Evolutionary conservation across 2,329 filamentous ascomycete species (phyloP), one percentile per base, ranked within the genome.

Genomic region (Sclerotinia sclerotiorum): DNA sequence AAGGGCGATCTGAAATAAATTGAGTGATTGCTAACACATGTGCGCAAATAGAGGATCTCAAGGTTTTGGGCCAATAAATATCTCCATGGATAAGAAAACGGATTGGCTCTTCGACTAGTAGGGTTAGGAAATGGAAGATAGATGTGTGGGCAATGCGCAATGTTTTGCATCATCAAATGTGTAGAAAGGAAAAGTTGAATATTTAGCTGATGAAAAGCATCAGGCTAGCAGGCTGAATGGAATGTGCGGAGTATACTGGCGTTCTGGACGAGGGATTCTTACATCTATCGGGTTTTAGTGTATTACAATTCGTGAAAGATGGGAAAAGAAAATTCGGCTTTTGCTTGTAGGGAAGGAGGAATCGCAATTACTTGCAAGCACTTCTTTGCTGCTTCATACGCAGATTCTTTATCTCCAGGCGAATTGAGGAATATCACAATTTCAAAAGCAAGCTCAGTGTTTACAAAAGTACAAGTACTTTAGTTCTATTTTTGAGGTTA

Each of bases 11-110:
- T 7, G n/a, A 5, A 15, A 39, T 19, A 7, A 39, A 44, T 15
- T 32, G 27, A 52, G 42, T 35, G 17, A 69, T 72, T 69, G 70
- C 72, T 71, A 70, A 70, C 42, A 17, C 5, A 13, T 52, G 1
- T 51, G 21, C 48, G 54, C 66, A 51, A 62, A 58, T 71, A 82
- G 80, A 81, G 76, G 78, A 81, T 72, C 75, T 81, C 69, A 80
- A 78, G 70, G 80, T 81, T 64, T 73, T 82, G 65, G 81, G 81
- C 65, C 79, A 81, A 71, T 81, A 78, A 29, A 58, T 51, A 51
- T 51, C 3, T 51, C 13, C 29, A 11, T 1, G 32, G 17, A 17
- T 39, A 6, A 5, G 35, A 15, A 48, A 32, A 11, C 5, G 21
- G 29, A 24, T 24, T 13, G 21, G 13, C 21, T 32, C 21, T 17